These are phyloP conservation scores for Wickerhamomyces pijperi DNA, from an alignment of 805 yeast genomes.

Conservation along the genomic window DNA sequence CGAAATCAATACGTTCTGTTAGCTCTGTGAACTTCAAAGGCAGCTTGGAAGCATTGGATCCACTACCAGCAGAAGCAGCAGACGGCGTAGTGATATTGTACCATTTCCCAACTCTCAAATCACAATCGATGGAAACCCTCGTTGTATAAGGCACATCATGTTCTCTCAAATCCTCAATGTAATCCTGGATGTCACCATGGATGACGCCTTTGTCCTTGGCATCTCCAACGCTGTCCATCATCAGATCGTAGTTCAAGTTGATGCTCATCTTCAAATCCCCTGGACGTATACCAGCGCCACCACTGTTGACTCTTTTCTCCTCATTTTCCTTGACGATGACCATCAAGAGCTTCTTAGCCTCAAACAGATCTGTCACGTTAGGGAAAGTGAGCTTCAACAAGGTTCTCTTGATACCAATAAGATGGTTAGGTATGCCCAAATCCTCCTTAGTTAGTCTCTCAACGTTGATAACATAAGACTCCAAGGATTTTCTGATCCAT, in stretches of 20 bases:
- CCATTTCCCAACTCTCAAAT: constrained; percentile 93
- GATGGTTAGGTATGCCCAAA: constrained; percentile 71
- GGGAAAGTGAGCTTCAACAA: constrained; percentile 63
- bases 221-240: too few relatives aligned
- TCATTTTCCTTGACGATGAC: constrained; percentile 68
- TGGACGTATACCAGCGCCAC: constrained; percentile 36
- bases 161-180: constrained; percentile 75
- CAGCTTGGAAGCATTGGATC: too few relatives aligned
- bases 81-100: constrained; percentile 58
- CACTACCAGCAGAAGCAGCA: constrained; percentile 22
- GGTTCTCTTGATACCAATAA: constrained; percentile 60
- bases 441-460: constrained; percentile 63
- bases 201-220: constrained; percentile 9
- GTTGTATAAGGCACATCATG: constrained; percentile 96
- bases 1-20: constrained; percentile 76
- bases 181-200: constrained; percentile 44
- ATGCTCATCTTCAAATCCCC: constrained; percentile 11
- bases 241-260: neutral
- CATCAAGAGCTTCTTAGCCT: constrained; percentile 56
- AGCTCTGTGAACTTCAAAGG: constrained; percentile 43
- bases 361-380: constrained; percentile 61
- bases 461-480: constrained; percentile 46
- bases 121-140: constrained; percentile 84
- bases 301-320: constrained; percentile 47
- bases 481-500: constrained; percentile 56